These are phyloP conservation scores for Ceratobasidium sp. DNA, from an alignment of 1,284 basidiomycete species.

Conservation along the genomic window DNA sequence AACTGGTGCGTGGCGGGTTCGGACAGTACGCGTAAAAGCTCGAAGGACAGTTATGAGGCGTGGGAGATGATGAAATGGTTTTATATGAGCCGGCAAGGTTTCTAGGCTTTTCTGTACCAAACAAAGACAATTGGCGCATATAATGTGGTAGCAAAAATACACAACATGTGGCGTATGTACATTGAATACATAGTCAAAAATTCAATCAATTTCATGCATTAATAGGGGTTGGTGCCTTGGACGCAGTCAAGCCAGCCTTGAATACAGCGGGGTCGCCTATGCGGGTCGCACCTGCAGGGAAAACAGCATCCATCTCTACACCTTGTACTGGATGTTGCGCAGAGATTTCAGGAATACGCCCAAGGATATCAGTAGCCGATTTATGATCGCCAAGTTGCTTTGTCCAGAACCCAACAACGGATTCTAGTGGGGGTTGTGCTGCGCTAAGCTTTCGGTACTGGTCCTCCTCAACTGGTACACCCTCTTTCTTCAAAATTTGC, in stretches of 20 bases:
- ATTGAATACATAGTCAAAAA: neutral
- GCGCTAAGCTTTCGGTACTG: slow-evolving; percentile 57
- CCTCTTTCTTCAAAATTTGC: slow-evolving; percentile 59
- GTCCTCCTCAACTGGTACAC: slow-evolving; percentile 61
- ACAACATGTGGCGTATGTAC: neutral
- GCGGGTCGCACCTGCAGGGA: slow-evolving; percentile 62
- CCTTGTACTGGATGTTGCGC: slow-evolving; percentile 60
- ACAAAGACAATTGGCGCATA: slow-evolving; percentile 20
- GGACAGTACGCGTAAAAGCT: slow-evolving; percentile 11
- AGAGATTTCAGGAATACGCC: slow-evolving; percentile 46
- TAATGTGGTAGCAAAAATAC: neutral
- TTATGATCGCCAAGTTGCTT: slow-evolving; percentile 58
- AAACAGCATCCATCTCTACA: slow-evolving; percentile 50
- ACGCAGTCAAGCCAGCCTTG: slow-evolving; percentile 64
- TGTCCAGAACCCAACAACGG: slow-evolving; percentile 65
- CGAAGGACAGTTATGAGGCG: neutral
- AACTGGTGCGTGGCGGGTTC: neutral
- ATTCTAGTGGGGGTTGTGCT: slow-evolving; percentile 57
- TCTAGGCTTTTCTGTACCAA: slow-evolving; percentile 11
- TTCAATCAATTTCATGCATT: neutral
- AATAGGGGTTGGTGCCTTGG: slow-evolving; percentile 54
- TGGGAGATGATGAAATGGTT: slow-evolving; percentile 5
- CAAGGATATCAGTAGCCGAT: slow-evolving; percentile 57
- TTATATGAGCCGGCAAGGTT: neutral
- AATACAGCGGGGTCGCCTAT: slow-evolving; percentile 77